Evolutionary conservation across 768 basidiomycete species (phyloP).

Genomic region (Lentinus brumalis): DNA sequence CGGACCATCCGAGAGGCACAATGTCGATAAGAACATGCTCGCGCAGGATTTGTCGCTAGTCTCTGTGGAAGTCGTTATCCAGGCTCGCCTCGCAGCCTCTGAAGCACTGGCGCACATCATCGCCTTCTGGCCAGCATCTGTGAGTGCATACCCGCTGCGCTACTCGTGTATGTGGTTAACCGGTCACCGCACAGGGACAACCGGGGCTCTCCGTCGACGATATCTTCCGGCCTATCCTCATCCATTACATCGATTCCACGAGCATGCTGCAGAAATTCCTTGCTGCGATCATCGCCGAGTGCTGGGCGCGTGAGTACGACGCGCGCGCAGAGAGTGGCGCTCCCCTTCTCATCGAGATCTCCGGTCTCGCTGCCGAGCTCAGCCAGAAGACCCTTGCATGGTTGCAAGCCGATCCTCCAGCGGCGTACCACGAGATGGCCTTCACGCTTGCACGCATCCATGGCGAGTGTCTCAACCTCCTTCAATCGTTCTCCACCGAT

Average conservation of each 20-base stretch:
- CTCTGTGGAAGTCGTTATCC: conserved; percentile 70
- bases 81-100: conserved; percentile 78
- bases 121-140: conserved; percentile 64
- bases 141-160: conserved; percentile 33
- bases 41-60: conserved; percentile 87
- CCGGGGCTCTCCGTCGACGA: conserved; percentile 49
- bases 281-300: conserved; percentile 82
- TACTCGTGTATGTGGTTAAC: neutral
- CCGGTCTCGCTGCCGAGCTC: conserved; percentile 65
- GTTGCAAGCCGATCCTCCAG: conserved; percentile 74
- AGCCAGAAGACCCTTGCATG: conserved; percentile 66
- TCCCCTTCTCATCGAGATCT: conserved; percentile 52
- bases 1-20: conserved; percentile 67
- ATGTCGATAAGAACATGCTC: conserved; percentile 96
- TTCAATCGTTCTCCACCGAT: conserved; percentile 83
- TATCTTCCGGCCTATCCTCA: conserved; percentile 74
- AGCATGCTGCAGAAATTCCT: conserved; percentile 93
- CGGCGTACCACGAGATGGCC: conserved; percentile 90
- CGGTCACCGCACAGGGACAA: neutral
- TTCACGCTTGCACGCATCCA: conserved; percentile 79
- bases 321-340: conserved; percentile 29
- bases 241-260: conserved; percentile 80
- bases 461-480: conserved; percentile 73
- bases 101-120: conserved; percentile 75
- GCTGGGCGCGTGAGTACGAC: conserved; percentile 79